Conservation (phyloP, 805 yeast genomes). For the Yarrowia sp. region DNA sequence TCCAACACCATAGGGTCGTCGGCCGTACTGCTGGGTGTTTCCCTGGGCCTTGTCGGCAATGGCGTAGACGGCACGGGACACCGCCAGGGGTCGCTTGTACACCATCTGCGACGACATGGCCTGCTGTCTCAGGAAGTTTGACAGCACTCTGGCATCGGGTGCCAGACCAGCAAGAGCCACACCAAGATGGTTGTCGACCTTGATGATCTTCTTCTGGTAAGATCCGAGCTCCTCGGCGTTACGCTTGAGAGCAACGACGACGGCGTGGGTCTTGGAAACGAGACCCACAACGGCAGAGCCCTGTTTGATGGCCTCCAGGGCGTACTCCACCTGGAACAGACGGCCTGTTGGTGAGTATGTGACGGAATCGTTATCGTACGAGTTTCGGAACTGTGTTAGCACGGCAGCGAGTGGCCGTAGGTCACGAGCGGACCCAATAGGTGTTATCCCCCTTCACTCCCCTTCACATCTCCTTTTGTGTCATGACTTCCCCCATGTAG, state of each 20-base stretch:
- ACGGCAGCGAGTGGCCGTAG: not conserved
- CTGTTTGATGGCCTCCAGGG: slow-evolving; percentile 93
- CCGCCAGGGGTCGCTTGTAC: slow-evolving; percentile 79
- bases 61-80: slow-evolving; percentile 76
- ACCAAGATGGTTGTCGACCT: slow-evolving; percentile 91
- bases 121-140: slow-evolving; percentile 84
- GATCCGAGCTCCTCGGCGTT: slow-evolving; percentile 97
- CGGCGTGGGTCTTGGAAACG: slow-evolving; percentile 81
- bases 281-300: slow-evolving; percentile 97
- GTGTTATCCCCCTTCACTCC: too few relatives aligned
- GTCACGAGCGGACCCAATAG: too few relatives aligned
- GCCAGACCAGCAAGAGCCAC: slow-evolving; percentile 96
- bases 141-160: slow-evolving; percentile 93
- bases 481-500: too few relatives aligned
- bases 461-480: too few relatives aligned
- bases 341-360: slow-evolving; percentile 96
- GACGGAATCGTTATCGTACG: slow-evolving; percentile 97
- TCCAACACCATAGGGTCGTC: slow-evolving; percentile 98
- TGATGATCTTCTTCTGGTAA: slow-evolving; percentile 89
- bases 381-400: slow-evolving; percentile 75
- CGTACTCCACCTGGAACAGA: slow-evolving; percentile 84
- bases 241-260: slow-evolving; percentile 89
- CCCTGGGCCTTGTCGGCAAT: slow-evolving; percentile 96
- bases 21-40: slow-evolving; percentile 93
- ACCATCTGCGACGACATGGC: slow-evolving; percentile 85